Evolutionary conservation across 1,139 yeast genomes (phyloP).

Genomic region (Yamadazyma atmosphaerica): DNA sequence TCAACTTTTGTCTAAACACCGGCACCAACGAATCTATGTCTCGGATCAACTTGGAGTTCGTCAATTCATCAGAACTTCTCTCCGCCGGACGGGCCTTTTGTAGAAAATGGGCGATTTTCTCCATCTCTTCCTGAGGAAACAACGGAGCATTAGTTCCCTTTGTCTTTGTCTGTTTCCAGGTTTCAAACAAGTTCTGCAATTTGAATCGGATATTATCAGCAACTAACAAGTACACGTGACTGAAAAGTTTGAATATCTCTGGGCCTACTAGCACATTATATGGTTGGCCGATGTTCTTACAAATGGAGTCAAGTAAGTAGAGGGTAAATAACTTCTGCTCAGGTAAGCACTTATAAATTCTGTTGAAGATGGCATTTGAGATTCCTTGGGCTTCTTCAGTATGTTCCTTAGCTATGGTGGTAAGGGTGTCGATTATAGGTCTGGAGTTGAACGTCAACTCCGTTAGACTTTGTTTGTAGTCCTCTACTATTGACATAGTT

Average conservation of each 20-base stretch:
- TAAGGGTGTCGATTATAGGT: conserved; percentile 83
- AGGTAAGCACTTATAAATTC: conserved; percentile 61
- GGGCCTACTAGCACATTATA: conserved; percentile 74
- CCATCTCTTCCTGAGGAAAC: conserved; percentile 71
- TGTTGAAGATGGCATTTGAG: conserved; percentile 65
- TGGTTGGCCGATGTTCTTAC: conserved; percentile 88
- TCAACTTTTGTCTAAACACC: conserved; percentile 32
- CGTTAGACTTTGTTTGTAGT: conserved; percentile 64
- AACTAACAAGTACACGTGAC: conserved; percentile 75
- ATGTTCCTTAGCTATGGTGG: conserved; percentile 87
- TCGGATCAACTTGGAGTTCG: conserved; percentile 35
- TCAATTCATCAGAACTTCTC: conserved; percentile 10
- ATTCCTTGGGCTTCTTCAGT: conserved; percentile 74
- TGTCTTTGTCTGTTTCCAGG: conserved; percentile 70
- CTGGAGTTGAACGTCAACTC: conserved; percentile 87
- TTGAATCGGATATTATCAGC: conserved; percentile 69
- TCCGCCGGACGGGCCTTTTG: conserved; percentile 30
- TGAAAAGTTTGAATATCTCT: conserved; percentile 66
- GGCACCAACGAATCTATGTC: conserved; percentile 48
- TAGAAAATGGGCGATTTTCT: conserved; percentile 73
- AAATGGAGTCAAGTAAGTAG: conserved; percentile 87
- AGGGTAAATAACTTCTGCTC: conserved; percentile 79
- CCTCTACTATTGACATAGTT: conserved; percentile 39
- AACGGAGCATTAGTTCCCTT: conserved; percentile 65
- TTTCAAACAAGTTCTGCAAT: conserved; percentile 73